Evolutionary conservation across 768 basidiomycete species (phyloP).

Genomic region (Auricularia auricula-judae): DNA sequence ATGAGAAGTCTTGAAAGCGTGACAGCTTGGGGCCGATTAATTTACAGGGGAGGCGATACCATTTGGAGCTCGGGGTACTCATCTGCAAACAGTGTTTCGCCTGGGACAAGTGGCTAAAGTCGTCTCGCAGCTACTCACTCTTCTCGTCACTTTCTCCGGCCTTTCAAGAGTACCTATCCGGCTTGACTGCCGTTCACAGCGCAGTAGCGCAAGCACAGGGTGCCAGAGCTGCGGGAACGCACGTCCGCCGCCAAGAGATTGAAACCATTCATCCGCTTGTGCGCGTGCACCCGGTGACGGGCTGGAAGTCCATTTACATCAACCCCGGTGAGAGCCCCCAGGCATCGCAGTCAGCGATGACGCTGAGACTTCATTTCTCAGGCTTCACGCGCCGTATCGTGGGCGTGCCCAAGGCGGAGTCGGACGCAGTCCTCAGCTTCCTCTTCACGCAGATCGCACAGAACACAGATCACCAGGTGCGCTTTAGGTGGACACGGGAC

Average conservation of each 20-base stretch:
- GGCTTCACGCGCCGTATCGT: slow-evolving; percentile 75
- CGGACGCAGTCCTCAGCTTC: slow-evolving; percentile 60
- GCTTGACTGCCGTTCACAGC: slow-evolving; percentile 62
- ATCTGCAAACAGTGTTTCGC: slow-evolving; percentile 11
- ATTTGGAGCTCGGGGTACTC: slow-evolving; percentile 66
- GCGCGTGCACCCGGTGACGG: slow-evolving; percentile 74
- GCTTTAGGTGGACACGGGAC: slow-evolving; percentile 67
- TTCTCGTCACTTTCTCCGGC: slow-evolving; percentile 71
- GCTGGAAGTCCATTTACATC: slow-evolving; percentile 76
- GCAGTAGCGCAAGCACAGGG: slow-evolving; percentile 71
- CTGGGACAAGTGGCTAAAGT: neutral
- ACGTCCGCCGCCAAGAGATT: slow-evolving; percentile 56
- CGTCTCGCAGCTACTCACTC: slow-evolving; percentile 50
- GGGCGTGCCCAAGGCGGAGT: slow-evolving; percentile 71
- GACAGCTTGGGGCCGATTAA: neutral
- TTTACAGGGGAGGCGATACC: slow-evolving; percentile 57
- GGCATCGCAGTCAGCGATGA: neutral
- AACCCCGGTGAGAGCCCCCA: slow-evolving; percentile 44
- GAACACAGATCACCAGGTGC: slow-evolving; percentile 64
- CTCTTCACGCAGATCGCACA: slow-evolving; percentile 61
- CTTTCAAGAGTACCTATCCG: slow-evolving; percentile 68
- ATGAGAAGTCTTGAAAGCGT: too few species aligned
- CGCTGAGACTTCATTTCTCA: slow-evolving; percentile 12
- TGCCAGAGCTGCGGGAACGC: slow-evolving; percentile 53
- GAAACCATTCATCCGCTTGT: slow-evolving; percentile 73